A percentile compares a stretch with the other conserved stretches of the same genome.
Conservation (phyloP, 2,329 filamentous ascomycete genomes). For the Pseudogymnoascus verrucosus region DNA sequence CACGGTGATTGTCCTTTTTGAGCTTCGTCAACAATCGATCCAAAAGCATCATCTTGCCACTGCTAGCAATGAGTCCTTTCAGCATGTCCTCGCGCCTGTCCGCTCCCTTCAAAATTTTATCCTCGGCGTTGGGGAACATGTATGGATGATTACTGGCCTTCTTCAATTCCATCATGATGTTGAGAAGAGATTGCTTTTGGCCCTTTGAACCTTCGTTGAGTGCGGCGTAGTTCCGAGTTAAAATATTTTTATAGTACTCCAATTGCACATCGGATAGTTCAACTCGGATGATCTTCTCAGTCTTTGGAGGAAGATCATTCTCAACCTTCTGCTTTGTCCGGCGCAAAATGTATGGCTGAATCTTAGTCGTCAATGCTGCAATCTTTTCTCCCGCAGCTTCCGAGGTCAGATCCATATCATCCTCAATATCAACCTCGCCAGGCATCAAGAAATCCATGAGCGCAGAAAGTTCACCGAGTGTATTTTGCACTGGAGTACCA, state of each 20-base stretch:
- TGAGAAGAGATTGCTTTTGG: slow-evolving; percentile 88
- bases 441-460: slow-evolving; percentile 95
- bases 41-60: slow-evolving; percentile 98
- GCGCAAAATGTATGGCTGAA: slow-evolving; percentile 89
- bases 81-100: slow-evolving; percentile 80
- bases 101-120: slow-evolving; percentile 75
- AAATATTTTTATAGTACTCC: slow-evolving; percentile 98
- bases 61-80: slow-evolving; percentile 89
- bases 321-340: slow-evolving; percentile 97
- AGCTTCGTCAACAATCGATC: slow-evolving; percentile 92
- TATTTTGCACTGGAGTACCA: slow-evolving; percentile 96
- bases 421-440: slow-evolving; percentile 84
- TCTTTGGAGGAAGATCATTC: slow-evolving; percentile 91
- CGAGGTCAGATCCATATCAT: slow-evolving; percentile 77
- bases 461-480: slow-evolving; percentile 82
- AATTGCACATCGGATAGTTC: slow-evolving; percentile 93
- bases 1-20: slow-evolving; percentile 87
- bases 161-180: slow-evolving; percentile 99
- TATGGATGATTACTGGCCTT: slow-evolving; percentile 98
- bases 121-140: slow-evolving; percentile 92
- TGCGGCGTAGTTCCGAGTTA: slow-evolving; percentile 92
- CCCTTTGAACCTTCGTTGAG: slow-evolving; percentile 84
- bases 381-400: slow-evolving; percentile 82
- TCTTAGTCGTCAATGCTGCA: slow-evolving; percentile 72
- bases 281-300: slow-evolving; percentile 97